These are phyloP conservation scores for Terana coerulea DNA, from an alignment of 768 basidiomycete genomes.

Conservation along the genomic window DNA sequence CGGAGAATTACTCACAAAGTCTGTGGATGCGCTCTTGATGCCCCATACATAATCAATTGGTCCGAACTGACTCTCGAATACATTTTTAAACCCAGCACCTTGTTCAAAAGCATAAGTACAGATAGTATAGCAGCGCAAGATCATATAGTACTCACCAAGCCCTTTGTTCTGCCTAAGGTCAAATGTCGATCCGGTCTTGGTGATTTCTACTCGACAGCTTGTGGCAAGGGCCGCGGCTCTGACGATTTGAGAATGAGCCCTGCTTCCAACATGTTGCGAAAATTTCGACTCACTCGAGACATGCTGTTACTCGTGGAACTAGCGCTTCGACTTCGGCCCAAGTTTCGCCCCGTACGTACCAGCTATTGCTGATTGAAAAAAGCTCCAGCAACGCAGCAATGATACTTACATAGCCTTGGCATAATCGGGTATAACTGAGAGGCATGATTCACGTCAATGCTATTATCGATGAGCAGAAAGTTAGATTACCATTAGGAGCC, in stretches of 20 bases:
- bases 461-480: background rate
- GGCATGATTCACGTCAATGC: background rate
- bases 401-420: slow-evolving; percentile 59
- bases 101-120: slow-evolving; percentile 22
- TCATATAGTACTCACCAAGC: slow-evolving; percentile 39
- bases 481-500: slow-evolving; percentile 57
- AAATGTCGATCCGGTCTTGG: slow-evolving; percentile 30
- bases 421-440: slow-evolving; percentile 78
- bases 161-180: slow-evolving; percentile 70
- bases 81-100: slow-evolving; percentile 60
- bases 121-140: background rate
- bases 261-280: background rate
- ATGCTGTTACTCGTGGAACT: slow-evolving; percentile 57
- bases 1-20: slow-evolving; percentile 56
- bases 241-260: background rate
- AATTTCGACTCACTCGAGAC: slow-evolving; percentile 57
- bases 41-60: slow-evolving; percentile 63
- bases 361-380: slow-evolving; percentile 33
- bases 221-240: slow-evolving; percentile 71
- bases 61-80: slow-evolving; percentile 59
- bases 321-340: slow-evolving; percentile 56
- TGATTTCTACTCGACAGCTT: slow-evolving; percentile 50
- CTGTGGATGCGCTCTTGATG: slow-evolving; percentile 70
- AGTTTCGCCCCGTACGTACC: slow-evolving; percentile 70
- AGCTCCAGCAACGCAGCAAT: background rate